These are phyloP conservation scores for Lasiosphaeriaceae sp. DNA, from an alignment of 495 filamentous ascomycete species.

Conservation along the genomic window DNA sequence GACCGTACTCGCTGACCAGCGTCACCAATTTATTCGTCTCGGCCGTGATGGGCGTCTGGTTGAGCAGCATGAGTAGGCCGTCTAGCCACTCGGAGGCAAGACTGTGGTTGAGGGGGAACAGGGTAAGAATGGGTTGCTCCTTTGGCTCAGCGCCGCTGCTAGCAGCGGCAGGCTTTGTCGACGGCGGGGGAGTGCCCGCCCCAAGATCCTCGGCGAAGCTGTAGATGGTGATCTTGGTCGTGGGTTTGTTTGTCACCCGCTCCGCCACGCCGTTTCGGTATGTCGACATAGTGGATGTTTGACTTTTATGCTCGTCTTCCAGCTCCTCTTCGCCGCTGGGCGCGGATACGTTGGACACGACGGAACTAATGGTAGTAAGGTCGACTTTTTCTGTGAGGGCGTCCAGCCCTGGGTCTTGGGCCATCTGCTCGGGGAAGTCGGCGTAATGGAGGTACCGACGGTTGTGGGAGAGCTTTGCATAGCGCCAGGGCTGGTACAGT, in stretches of 20 bases:
- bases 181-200: background rate
- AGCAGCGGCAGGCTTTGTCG: background rate
- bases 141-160: conserved; percentile 32
- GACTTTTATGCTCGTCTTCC: conserved; percentile 10
- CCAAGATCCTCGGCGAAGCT: conserved; percentile 50
- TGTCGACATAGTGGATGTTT: conserved; percentile 22
- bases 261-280: conserved; percentile 29
- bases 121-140: conserved; percentile 64
- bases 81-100: conserved; percentile 96
- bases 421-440: conserved; percentile 68
- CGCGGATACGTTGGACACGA: conserved; percentile 85
- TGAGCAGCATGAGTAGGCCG: conserved; percentile 89
- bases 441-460: conserved; percentile 85
- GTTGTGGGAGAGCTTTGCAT: conserved; percentile 86
- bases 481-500: conserved; percentile 63
- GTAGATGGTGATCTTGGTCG: conserved; percentile 89
- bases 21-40: conserved; percentile 87
- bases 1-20: conserved; percentile 80
- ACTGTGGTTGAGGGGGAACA: conserved; percentile 78
- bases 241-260: conserved; percentile 39
- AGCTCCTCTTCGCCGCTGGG: conserved; percentile 42
- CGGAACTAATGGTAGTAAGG: conserved; percentile 81
- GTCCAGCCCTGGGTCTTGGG: conserved; percentile 68
- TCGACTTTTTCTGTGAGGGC: conserved; percentile 79
- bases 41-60: conserved; percentile 93